Conservation (phyloP, 352 stramenopile genomes). For the Pythium apleroticum region DNA sequence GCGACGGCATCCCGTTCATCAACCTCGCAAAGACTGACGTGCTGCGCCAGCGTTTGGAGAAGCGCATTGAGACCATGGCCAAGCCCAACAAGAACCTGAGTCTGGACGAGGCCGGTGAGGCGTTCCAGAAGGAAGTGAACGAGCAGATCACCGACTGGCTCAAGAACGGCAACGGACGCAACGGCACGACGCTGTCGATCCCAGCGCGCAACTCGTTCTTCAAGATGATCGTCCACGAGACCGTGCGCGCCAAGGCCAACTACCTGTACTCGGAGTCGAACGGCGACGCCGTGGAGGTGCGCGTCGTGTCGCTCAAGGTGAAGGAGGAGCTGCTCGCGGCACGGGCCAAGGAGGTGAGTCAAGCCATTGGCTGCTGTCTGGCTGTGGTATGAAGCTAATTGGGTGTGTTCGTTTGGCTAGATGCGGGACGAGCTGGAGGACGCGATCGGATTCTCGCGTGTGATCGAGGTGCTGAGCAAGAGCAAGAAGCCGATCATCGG, state of each 20-base stretch:
- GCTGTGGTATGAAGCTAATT: too few species aligned
- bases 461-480: conserved; percentile 71
- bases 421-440: conserved; percentile 68
- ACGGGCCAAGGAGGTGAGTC: conserved; percentile 35
- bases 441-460: conserved; percentile 71
- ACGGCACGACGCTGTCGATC: conserved; percentile 53
- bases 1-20: conserved; percentile 78
- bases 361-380: too few species aligned
- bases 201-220: conserved; percentile 68
- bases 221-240: conserved; percentile 75
- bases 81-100: conserved; percentile 61
- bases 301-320: conserved; percentile 57
- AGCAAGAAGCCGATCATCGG: conserved; percentile 77
- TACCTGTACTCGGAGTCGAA: conserved; percentile 61
- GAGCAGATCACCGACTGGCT: conserved; percentile 52
- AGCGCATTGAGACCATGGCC: conserved; percentile 53
- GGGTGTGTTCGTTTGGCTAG: too few species aligned
- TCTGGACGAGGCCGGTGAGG: conserved; percentile 45
- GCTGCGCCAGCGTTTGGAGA: conserved; percentile 57
- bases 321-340: conserved; percentile 63
- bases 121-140: conserved; percentile 37
- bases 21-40: conserved; percentile 48
- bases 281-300: conserved; percentile 52
- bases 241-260: conserved; percentile 48
- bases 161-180: conserved; percentile 42